Evolutionary conservation across 225 moss, liverwort and hornwort species (phyloP), one percentile per base, ranked within the genome.

Genomic region (Rhytidiadelphus loreus): DNA sequence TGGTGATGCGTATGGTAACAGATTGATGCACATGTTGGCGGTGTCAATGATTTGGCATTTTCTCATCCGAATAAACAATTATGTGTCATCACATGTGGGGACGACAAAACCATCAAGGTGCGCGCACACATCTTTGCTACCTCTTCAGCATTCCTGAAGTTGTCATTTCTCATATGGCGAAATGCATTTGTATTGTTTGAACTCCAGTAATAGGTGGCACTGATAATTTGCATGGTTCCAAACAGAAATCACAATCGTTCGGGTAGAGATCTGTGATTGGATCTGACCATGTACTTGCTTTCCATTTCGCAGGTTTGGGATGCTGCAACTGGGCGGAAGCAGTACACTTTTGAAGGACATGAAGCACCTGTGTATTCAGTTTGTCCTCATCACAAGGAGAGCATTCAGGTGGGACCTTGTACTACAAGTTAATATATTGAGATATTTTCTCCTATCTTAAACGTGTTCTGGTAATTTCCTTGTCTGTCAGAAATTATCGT

Each of bases 1-100:
- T 82, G 53, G 55, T 91, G 77, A 52, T 88, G 11, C 43, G 39
- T 81, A 46, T 87, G 68, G 76, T 59, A 68, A 74, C 94, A 98
- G 98, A 98, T 98, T 85, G 98, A 98, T 88, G 98, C 98, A 22
- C 98, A 98, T 92, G 96, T 96, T 62, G 98, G 98, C 61, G 98
- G 97, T 62, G 98, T 98, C 84, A 98, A 98, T 64, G 98, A 98
- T 89, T 90, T 98, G 89, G 98, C 98, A 30, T 98, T 98, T 87
- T 98, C 98, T 76, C 98, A 98, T 91, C 98, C 98, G 21, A 98
- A 98, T 88, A 98, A 98, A 79, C 98, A 96, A 89, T 91, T 98
- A 35, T 98, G 98, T 86, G 98, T 98, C 5, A 98, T 98, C 81
- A 98, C 98, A 48, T 98, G 98, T 83, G 98, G 98, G 79, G 98